phyloP scores from a whole-genome alignment of 805 yeast species.

The Candida caryicola region DNA sequence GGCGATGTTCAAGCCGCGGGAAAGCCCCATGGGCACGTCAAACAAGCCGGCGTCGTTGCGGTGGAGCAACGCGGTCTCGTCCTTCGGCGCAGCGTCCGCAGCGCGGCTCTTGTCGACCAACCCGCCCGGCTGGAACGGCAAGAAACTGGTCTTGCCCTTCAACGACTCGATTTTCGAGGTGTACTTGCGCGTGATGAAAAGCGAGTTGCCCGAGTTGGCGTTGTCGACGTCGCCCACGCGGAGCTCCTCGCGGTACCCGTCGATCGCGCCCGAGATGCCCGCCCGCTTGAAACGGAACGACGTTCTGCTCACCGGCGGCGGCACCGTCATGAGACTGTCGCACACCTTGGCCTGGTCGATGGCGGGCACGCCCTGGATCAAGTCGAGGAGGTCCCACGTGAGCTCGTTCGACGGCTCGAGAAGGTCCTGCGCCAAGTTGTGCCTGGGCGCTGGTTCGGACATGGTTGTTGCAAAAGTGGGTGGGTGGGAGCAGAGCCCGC shows the following conservation, averaged over 20 bases:
- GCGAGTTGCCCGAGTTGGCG: slow-evolving; percentile 64
- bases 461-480: too few relatives aligned
- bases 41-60: slow-evolving; percentile 71
- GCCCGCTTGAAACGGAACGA: slow-evolving; percentile 63
- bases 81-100: slow-evolving; percentile 20
- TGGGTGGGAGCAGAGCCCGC: too few relatives aligned
- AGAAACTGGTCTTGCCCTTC: slow-evolving; percentile 65
- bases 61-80: slow-evolving; percentile 47
- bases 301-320: slow-evolving; percentile 62
- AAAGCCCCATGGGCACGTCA: slow-evolving; percentile 78
- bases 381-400: slow-evolving; percentile 68
- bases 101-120: slow-evolving; percentile 17
- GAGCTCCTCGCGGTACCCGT: slow-evolving; percentile 56
- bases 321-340: slow-evolving; percentile 51
- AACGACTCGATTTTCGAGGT: slow-evolving; percentile 60
- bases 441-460: slow-evolving; percentile 1
- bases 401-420: slow-evolving; percentile 63
- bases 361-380: slow-evolving; percentile 58
- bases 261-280: slow-evolving; percentile 74
- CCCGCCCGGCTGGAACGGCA: slow-evolving; percentile 96
- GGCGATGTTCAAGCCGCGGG: slow-evolving; percentile 57
- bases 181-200: slow-evolving; percentile 68
- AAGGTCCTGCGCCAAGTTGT: slow-evolving; percentile 31
- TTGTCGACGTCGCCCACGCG: slow-evolving; percentile 43
- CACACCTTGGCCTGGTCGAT: slow-evolving; percentile 38